phyloP scores from a whole-genome alignment of 306 rosid species.

The Quercus bicolor region DNA sequence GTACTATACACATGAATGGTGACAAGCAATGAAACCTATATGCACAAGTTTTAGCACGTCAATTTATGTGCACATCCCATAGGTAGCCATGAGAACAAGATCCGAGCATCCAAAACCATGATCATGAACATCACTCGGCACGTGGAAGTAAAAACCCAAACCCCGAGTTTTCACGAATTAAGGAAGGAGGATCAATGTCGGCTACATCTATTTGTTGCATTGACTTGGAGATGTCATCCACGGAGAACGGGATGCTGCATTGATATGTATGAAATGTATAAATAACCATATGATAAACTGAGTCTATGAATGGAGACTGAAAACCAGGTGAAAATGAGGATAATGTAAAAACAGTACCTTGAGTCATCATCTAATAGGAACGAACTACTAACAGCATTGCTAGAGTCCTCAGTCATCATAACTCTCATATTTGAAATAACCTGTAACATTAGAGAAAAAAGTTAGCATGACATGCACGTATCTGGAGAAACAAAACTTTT shows the following conservation, averaged over 20 bases:
- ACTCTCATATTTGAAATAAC: slow-evolving; percentile 87
- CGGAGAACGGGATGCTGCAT: slow-evolving; percentile 95
- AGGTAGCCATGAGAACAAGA: slow-evolving; percentile 20
- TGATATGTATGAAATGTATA: slow-evolving; percentile 20
- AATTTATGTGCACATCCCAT: slow-evolving; percentile 38
- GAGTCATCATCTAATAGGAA: slow-evolving; percentile 97
- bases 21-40: slow-evolving; percentile 34
- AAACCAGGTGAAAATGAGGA: not conserved
- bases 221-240: slow-evolving; percentile 95
- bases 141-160: slow-evolving; percentile 90
- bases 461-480: slow-evolving; percentile 5
- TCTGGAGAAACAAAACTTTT: slow-evolving; percentile 2
- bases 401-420: slow-evolving; percentile 92
- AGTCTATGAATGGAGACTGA: not conserved
- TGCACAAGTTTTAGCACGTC: slow-evolving; percentile 66
- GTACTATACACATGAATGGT: slow-evolving; percentile 58
- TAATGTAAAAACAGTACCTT: slow-evolving; percentile 47
- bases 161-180: slow-evolving; percentile 97
- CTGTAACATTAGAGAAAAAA: slow-evolving; percentile 33
- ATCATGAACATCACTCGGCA: slow-evolving; percentile 48
- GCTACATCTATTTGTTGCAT: slow-evolving; percentile 85
- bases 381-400: slow-evolving; percentile 91
- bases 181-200: slow-evolving; percentile 93
- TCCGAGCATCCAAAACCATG: slow-evolving; percentile 16
- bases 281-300: not conserved